These are phyloP conservation scores for Volvox carteri DNA, from an alignment of 163 green algal genomes.

Conservation along the genomic window DNA sequence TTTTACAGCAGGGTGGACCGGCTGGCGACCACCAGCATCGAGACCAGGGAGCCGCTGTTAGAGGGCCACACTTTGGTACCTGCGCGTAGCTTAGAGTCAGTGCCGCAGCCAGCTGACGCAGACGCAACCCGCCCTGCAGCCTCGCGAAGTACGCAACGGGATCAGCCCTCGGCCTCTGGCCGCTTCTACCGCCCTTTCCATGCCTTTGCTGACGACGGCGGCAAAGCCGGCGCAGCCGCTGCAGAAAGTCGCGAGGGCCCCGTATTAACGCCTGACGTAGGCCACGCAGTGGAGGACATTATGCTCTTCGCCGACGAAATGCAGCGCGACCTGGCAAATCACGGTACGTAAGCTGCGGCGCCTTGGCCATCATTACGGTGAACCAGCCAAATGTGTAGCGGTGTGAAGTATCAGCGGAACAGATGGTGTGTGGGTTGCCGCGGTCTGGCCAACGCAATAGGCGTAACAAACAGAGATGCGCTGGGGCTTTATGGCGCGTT, in stretches of 20 bases:
- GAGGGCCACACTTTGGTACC: conserved; percentile 27
- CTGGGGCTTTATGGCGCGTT: no score
- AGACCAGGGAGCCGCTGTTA: conserved; percentile 34
- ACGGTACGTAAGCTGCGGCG: conserved; percentile 7
- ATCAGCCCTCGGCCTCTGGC: not conserved
- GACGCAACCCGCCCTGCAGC: not conserved
- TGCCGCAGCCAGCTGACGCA: not conserved
- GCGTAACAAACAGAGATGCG: no score
- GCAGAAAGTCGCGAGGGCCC: not conserved
- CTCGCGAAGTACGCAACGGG: not conserved
- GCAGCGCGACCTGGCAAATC: conserved; percentile 36
- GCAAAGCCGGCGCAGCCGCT: not conserved
- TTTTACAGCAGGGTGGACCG: not conserved
- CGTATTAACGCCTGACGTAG: conserved; percentile 29
- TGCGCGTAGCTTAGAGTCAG: conserved; percentile 7
- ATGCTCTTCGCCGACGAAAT: conserved; percentile 49
- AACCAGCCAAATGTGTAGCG: no score
- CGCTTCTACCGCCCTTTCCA: conserved; percentile 7
- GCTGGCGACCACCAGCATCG: conserved; percentile 35
- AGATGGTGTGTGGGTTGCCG: no score
- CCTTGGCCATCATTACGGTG: no score
- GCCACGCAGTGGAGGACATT: conserved; percentile 37
- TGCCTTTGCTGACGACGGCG: conserved; percentile 29
- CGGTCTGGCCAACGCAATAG: no score
- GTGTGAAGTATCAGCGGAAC: no score